Conservation (phyloP, 179 eudicot genomes). For the Spinacia oleracea region DNA sequence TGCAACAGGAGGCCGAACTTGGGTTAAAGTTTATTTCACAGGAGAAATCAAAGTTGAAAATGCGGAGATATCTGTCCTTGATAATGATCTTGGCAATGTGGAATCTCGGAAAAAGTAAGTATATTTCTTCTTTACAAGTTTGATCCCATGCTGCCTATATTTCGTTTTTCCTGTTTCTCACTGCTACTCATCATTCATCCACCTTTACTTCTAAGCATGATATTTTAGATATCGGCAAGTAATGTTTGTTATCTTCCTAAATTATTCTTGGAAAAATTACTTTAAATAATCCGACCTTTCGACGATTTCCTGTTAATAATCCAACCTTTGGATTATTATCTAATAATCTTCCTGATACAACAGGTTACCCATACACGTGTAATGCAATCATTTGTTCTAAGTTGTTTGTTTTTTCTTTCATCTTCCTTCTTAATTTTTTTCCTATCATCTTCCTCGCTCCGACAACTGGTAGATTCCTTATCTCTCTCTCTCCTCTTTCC, state of each 20-base stretch:
- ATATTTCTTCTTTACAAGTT: neutral
- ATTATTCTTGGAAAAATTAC: too few species aligned
- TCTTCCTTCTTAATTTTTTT: too few species aligned
- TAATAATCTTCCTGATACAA: too few species aligned
- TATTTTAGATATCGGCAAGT: neutral
- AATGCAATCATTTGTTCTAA: too few species aligned
- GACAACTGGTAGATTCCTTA: too few species aligned
- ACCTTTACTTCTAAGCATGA: neutral
- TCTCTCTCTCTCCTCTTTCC: too few species aligned
- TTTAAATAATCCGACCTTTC: too few species aligned
- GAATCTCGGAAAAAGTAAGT: slow-evolving; percentile 69
- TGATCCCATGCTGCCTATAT: neutral
- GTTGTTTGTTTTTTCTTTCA: too few species aligned
- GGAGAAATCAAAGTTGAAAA: slow-evolving; percentile 58
- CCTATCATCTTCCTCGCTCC: too few species aligned
- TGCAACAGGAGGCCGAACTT: slow-evolving; percentile 69
- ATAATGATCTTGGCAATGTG: slow-evolving; percentile 61
- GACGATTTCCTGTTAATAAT: too few species aligned
- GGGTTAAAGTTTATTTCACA: slow-evolving; percentile 55
- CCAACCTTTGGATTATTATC: too few species aligned
- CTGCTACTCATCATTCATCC: neutral
- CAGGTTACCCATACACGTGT: too few species aligned
- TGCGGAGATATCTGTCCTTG: slow-evolving; percentile 75
- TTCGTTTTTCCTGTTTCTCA: neutral
- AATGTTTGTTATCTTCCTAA: neutral